phyloP scores from a whole-genome alignment of 1,139 yeast species.

The Hyphopichia buzzinii region DNA sequence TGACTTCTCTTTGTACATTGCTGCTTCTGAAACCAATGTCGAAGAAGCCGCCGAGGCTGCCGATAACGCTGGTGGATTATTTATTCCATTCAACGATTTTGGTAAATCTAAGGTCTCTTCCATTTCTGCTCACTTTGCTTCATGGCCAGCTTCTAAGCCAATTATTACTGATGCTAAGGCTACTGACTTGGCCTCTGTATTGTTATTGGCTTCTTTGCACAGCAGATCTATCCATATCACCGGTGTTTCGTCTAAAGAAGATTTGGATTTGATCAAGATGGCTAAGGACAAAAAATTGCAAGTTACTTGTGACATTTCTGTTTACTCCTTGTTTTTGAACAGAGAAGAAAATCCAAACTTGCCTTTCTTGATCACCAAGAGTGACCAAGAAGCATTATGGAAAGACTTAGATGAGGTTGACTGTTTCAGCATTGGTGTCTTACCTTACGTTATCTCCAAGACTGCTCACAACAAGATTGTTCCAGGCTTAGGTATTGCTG shows the following conservation, averaged over 20 bases:
- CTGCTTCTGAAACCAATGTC: conserved; percentile 74
- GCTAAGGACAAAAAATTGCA: conserved; percentile 78
- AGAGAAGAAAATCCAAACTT: conserved; percentile 72
- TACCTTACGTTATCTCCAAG: conserved; percentile 72
- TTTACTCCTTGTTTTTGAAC: conserved; percentile 74
- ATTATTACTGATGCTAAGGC: conserved; percentile 91
- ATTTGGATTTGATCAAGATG: conserved; percentile 78
- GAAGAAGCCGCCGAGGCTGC: conserved; percentile 62
- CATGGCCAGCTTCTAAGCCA: conserved; percentile 85
- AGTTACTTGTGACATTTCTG: conserved; percentile 89
- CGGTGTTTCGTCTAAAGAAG: conserved; percentile 78
- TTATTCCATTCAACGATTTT: conserved; percentile 76
- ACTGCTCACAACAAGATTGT: conserved; percentile 57
- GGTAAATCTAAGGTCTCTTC: conserved; percentile 68
- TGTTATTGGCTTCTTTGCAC: conserved; percentile 87
- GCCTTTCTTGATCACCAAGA: conserved; percentile 70
- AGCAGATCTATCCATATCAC: conserved; percentile 85
- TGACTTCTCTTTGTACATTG: conserved; percentile 79
- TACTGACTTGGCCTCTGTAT: conserved; percentile 86
- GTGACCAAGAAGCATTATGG: conserved; percentile 86
- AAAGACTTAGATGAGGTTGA: conserved; percentile 68
- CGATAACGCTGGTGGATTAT: conserved; percentile 71
- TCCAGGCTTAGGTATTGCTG: conserved; percentile 77
- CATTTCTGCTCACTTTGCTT: conserved; percentile 73
- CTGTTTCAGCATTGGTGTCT: conserved; percentile 81